A percentile compares a stretch with the other conserved stretches of the same genome.
phyloP scores from a whole-genome alignment of 441 rosid genomes.

The Pelargonium cotyledonis region DNA sequence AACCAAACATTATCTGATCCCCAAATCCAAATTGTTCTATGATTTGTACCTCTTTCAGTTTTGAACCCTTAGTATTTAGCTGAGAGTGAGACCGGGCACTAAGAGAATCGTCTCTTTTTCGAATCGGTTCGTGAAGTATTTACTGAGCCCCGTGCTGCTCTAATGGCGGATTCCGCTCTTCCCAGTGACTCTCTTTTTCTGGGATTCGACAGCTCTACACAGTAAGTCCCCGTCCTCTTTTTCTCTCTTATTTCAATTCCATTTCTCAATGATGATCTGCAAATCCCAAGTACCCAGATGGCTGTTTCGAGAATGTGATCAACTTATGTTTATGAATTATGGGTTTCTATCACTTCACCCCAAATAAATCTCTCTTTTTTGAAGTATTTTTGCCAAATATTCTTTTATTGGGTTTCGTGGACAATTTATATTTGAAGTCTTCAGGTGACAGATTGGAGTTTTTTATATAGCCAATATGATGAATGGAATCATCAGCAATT shows the following conservation, averaged over 20 bases:
- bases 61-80: not conserved
- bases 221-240: constrained; percentile 35
- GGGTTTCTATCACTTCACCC: not conserved
- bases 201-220: constrained; percentile 86
- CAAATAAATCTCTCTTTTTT: not conserved
- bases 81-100: not conserved
- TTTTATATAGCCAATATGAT: not conserved
- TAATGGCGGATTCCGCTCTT: constrained; percentile 22
- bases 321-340: constrained; percentile 9
- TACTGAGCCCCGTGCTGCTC: not conserved
- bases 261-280: not conserved
- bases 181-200: constrained; percentile 68
- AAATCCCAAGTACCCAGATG: constrained; percentile 8
- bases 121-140: not conserved
- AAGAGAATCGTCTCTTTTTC: not conserved
- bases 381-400: not conserved
- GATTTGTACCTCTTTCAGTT: too few relatives aligned
- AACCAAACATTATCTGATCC: too few relatives aligned
- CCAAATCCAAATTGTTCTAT: too few relatives aligned
- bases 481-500: not conserved
- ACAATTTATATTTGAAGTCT: not conserved
- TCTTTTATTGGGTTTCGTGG: not conserved
- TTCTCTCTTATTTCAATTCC: not conserved
- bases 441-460: not conserved
- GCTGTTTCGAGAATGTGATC: not conserved